phyloP scores from a whole-genome alignment of 345 rosid species.

The Eucalyptus curtisii region DNA sequence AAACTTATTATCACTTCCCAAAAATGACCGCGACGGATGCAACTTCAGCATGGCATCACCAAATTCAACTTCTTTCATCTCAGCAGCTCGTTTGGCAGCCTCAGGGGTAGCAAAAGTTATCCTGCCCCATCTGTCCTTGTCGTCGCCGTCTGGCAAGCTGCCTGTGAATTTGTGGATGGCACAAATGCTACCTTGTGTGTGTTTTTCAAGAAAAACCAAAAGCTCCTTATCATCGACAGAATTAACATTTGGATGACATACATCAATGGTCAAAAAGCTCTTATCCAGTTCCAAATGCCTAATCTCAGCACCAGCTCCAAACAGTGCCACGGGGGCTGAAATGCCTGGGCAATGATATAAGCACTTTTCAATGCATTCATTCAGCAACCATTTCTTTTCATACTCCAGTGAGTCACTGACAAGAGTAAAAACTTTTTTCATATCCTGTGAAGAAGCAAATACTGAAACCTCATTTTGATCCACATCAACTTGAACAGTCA shows the following conservation, averaged over 20 bases:
- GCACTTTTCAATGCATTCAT: constrained; percentile 67
- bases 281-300: constrained; percentile 78
- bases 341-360: constrained; percentile 46
- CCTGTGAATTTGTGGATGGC: constrained; percentile 30
- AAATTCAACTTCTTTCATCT: constrained; percentile 38
- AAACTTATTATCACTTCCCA: constrained; percentile 31
- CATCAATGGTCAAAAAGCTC: constrained; percentile 52
- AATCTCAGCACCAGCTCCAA: constrained; percentile 86
- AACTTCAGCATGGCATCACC: constrained; percentile 48
- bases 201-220: constrained; percentile 49
- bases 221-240: constrained; percentile 55
- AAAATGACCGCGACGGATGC: constrained; percentile 28
- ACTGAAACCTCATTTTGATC: constrained; percentile 57
- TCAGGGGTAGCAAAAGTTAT: constrained; percentile 70
- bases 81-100: constrained; percentile 54
- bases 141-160: constrained; percentile 29
- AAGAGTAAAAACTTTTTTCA: constrained; percentile 37
- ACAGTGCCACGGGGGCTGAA: constrained; percentile 51
- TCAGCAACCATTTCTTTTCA: constrained; percentile 48
- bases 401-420: constrained; percentile 43
- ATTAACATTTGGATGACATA: constrained; percentile 29
- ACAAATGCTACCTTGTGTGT: constrained; percentile 45
- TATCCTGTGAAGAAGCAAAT: constrained; percentile 35
- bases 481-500: constrained; percentile 43
- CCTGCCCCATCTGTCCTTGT: constrained; percentile 71